These are phyloP conservation scores for Pseudozyma tsukubaensis DNA, from an alignment of 1,284 basidiomycete genomes.

Conservation along the genomic window DNA sequence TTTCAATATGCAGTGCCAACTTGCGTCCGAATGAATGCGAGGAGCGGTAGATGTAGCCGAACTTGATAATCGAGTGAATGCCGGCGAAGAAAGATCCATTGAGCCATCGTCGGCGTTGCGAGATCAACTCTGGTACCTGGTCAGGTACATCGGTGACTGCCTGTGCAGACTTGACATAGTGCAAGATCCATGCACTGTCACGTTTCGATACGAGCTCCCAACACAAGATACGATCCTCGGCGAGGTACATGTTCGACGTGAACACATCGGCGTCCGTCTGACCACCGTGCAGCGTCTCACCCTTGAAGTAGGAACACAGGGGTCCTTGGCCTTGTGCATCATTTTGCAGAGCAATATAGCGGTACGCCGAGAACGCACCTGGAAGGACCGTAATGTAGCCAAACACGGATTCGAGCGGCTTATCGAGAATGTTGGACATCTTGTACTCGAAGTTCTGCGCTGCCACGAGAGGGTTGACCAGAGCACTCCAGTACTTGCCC, in stretches of 20 bases:
- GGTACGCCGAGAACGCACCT: conserved; percentile 85
- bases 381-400: conserved; percentile 93
- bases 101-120: conserved; percentile 64
- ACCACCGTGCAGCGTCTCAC: conserved; percentile 76
- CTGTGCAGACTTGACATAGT: conserved; percentile 65
- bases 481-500: conserved; percentile 75
- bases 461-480: conserved; percentile 80
- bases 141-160: conserved; percentile 67
- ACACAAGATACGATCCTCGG: conserved; percentile 66
- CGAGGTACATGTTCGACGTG: conserved; percentile 66
- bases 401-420: conserved; percentile 78
- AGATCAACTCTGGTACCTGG: conserved; percentile 63
- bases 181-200: conserved; percentile 65
- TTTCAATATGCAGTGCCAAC: conserved; percentile 64
- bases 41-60: conserved; percentile 67
- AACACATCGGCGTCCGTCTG: conserved; percentile 65
- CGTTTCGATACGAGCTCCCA: conserved; percentile 70
- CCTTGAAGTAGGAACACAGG: conserved; percentile 91
- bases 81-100: conserved; percentile 67
- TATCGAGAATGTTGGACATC: conserved; percentile 65
- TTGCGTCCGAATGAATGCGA: conserved; percentile 63
- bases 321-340: conserved; percentile 85
- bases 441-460: conserved; percentile 69
- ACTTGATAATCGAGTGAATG: conserved; percentile 68
- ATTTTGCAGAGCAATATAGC: conserved; percentile 89